Percentiles rank a stretch among this genome's conserved stretches.
These are phyloP conservation scores for Phytophthora sp. DNA, from an alignment of 352 stramenopile species.

Conservation along the genomic window DNA sequence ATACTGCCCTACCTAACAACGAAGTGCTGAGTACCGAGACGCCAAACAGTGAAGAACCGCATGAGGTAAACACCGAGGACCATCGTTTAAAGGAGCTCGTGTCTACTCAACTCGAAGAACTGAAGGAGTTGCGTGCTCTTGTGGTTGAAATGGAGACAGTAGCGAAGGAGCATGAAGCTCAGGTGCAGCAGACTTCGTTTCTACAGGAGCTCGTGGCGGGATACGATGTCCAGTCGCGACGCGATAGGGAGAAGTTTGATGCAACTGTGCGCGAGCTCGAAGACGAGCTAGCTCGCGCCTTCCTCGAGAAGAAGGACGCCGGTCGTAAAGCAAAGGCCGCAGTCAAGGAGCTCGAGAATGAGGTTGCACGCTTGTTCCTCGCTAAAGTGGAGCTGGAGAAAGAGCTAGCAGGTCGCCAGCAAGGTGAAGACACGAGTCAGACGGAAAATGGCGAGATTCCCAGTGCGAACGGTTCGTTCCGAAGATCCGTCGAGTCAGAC, in stretches of 20 bases:
- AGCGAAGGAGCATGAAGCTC: constrained; percentile 34
- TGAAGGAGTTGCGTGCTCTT: constrained; percentile 40
- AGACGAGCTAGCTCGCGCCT: constrained; percentile 56
- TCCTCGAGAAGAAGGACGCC: constrained; percentile 55
- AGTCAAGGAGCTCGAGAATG: constrained; percentile 61
- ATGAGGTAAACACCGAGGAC: constrained; percentile 26
- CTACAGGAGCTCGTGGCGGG: constrained; percentile 36
- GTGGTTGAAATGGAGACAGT: constrained; percentile 44
- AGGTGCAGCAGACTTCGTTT: constrained; percentile 29
- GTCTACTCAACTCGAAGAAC: constrained; percentile 35
- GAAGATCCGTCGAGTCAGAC: constrained; percentile 11
- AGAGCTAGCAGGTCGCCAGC: constrained; percentile 16
- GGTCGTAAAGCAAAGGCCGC: constrained; percentile 61
- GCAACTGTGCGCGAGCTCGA: constrained; percentile 54
- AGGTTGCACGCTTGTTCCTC: constrained; percentile 58
- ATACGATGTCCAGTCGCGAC: constrained; percentile 28
- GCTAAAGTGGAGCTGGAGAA: constrained; percentile 65
- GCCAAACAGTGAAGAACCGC: background rate
- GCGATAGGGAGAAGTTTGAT: constrained; percentile 44
- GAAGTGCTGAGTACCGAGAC: background rate
- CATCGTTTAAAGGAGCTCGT: constrained; percentile 30
- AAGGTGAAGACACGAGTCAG: background rate
- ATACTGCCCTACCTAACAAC: constrained; percentile 8
- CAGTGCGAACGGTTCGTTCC: constrained; percentile 15
- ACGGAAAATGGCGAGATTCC: constrained; percentile 10